phyloP scores from a whole-genome alignment of 768 basidiomycete species.

The Lactifluus subvellereus region DNA sequence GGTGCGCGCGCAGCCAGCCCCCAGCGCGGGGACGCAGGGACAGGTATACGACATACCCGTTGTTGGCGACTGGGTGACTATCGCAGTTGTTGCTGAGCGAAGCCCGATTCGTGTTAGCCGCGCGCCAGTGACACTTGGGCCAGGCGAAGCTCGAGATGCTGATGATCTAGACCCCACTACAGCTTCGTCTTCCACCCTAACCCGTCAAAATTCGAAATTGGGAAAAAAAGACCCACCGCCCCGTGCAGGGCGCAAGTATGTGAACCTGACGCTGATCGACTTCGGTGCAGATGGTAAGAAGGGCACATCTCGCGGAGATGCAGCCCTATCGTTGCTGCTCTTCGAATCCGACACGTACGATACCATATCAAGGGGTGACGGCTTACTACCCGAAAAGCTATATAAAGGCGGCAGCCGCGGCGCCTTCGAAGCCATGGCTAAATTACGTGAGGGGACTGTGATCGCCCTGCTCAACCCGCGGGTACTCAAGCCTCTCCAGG shows the following conservation, averaged over 20 bases:
- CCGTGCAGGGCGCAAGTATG: constrained; percentile 67
- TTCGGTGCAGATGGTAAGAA: constrained; percentile 63
- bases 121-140: constrained; percentile 52
- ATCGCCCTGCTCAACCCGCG: constrained; percentile 85
- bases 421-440: constrained; percentile 84
- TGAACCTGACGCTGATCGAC: constrained; percentile 80
- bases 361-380: constrained; percentile 45
- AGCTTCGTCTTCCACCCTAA: background rate
- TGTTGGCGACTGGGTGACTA: constrained; percentile 89
- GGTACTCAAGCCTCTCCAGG: constrained; percentile 82
- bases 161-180: constrained; percentile 21
- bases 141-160: constrained; percentile 38
- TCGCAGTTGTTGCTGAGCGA: constrained; percentile 91
- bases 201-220: constrained; percentile 8
- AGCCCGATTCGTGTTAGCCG: constrained; percentile 69
- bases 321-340: constrained; percentile 72
- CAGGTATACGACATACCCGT: constrained; percentile 90
- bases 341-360: constrained; percentile 83
- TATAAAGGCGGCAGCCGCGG: constrained; percentile 90
- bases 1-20: constrained; percentile 67
- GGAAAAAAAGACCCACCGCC: constrained; percentile 31
- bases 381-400: constrained; percentile 48
- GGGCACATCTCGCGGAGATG: constrained; percentile 69
- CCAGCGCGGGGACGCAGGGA: constrained; percentile 27
- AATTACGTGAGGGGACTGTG: constrained; percentile 84